phyloP scores from a whole-genome alignment of 1,139 yeast species.

The Taphrina flavorubra region DNA sequence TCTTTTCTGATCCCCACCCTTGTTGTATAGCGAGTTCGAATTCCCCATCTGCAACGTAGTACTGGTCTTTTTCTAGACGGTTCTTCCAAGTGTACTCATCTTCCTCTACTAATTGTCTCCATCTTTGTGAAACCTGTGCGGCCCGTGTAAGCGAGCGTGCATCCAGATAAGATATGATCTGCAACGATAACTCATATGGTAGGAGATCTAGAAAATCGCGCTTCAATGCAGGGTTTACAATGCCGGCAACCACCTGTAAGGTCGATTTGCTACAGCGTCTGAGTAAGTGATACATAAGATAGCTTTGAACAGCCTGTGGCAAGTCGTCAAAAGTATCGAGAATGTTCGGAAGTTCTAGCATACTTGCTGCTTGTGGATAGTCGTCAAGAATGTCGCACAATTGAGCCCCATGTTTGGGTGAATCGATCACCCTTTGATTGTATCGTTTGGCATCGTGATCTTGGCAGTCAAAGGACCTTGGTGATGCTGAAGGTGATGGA shows the following conservation, averaged over 20 bases:
- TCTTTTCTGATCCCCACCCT: constrained; percentile 19
- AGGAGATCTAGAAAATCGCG: constrained; percentile 73
- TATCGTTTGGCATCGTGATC: background rate
- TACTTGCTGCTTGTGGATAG: constrained; percentile 33
- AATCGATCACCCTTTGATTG: background rate
- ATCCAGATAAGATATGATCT: constrained; percentile 72
- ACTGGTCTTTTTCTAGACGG: constrained; percentile 51
- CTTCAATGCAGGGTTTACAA: constrained; percentile 65
- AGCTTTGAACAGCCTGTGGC: constrained; percentile 49
- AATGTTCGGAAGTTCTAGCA: constrained; percentile 49
- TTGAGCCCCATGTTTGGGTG: background rate
- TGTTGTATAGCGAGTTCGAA: constrained; percentile 30
- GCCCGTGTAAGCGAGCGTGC: constrained; percentile 66
- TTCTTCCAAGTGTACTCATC: constrained; percentile 57
- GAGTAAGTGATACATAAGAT: constrained; percentile 63
- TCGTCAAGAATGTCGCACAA: background rate
- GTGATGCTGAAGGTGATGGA: constrained; percentile 51
- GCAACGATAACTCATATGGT: constrained; percentile 77
- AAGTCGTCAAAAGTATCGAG: constrained; percentile 51
- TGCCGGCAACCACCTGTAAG: constrained; percentile 68
- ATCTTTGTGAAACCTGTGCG: constrained; percentile 68
- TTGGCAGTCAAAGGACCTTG: constrained; percentile 40
- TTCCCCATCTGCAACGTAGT: constrained; percentile 44
- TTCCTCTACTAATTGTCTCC: constrained; percentile 69
- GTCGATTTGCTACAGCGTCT: constrained; percentile 70